Evolutionary conservation across 208 protist genomes (phyloP), one percentile per base, ranked within the genome.

Genomic region (Trypanosoma brucei): DNA sequence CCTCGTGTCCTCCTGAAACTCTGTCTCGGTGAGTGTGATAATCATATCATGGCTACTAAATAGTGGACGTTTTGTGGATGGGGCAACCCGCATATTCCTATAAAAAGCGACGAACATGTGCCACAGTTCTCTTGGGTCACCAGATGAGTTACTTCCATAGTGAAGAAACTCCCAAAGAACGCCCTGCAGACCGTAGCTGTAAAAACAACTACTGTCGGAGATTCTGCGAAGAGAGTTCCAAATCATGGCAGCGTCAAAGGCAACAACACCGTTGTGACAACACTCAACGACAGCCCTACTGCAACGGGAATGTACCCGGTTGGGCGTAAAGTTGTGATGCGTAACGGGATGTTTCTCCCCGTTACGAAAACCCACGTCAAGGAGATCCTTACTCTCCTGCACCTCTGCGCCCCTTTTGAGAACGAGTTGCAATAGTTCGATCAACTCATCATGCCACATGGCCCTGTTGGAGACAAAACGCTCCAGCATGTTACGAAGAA

Each of bases 21-120:
- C 88, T 31, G 57, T 56, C 8, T 68, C 63, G 3, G 73, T 75
- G 6, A 92, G 49, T 14, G 60, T 67, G 8, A 81, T 77, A 7
- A 44, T 40, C 3, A 72, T 14, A 50, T 92, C 85, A 30, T 78
- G 72, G 55, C 86, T 83, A 63, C 79, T 88, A 58, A 91, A 94
- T 1, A 83, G 88, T 33, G 67, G 74, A 46, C 59, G 57, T 39
- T 94, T 83, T 42, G 88, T 77, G 1, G 63, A 75, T 6, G 78
- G 67, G 42, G 87, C 68, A 0, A 59, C 54, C 0, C 58, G 2
- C 13, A 50, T 42, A 36, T 81, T 75, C 22, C 76, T 66, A 38
- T 78, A 48, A 31, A 11, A 53, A 7, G 72, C 64, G 3, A 87
- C 68, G 72, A 76, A 83, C 1, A 51, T 36, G 31, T 68, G 48